A percentile compares a stretch with the other conserved stretches of the same genome.
These are phyloP conservation scores for Davidsoniella eucalypti DNA, from an alignment of 2,329 filamentous ascomycete species.

Conservation along the genomic window DNA sequence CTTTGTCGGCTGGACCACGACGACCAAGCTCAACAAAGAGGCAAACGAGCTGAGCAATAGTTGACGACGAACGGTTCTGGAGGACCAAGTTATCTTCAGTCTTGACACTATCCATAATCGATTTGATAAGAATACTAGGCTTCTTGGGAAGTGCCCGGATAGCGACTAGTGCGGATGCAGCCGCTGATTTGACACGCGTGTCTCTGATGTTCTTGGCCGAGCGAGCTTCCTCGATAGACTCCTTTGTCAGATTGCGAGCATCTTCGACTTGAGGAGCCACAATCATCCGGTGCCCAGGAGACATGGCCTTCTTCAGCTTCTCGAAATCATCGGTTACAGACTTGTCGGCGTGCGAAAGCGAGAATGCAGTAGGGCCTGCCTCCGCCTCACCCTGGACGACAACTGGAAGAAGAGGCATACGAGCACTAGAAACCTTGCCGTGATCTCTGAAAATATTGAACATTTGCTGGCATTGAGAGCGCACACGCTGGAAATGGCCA, in stretches of 20 bases:
- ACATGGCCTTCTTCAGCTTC: slow-evolving; percentile 71
- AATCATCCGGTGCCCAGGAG: slow-evolving; percentile 73
- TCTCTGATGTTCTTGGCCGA: slow-evolving; percentile 67
- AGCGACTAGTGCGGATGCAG: slow-evolving; percentile 77
- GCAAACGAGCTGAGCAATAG: slow-evolving; percentile 72
- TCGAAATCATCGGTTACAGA: slow-evolving; percentile 77
- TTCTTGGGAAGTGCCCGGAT: slow-evolving; percentile 83
- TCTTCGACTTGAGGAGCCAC: slow-evolving; percentile 65
- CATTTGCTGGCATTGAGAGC: slow-evolving; percentile 80
- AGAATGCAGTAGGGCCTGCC: slow-evolving; percentile 85
- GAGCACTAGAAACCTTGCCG: slow-evolving; percentile 59
- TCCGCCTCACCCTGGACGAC: slow-evolving; percentile 87
- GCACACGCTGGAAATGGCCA: slow-evolving; percentile 73
- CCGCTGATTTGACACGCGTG: slow-evolving; percentile 68
- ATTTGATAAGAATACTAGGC: slow-evolving; percentile 81
- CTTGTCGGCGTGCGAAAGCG: slow-evolving; percentile 72
- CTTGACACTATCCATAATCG: slow-evolving; percentile 96
- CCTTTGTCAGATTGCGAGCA: slow-evolving; percentile 51
- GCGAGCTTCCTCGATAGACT: slow-evolving; percentile 66
- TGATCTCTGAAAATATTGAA: slow-evolving; percentile 84
- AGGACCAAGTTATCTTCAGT: slow-evolving; percentile 81
- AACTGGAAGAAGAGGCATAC: slow-evolving; percentile 67
- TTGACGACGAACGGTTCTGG: slow-evolving; percentile 70
- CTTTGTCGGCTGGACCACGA: slow-evolving; percentile 79
- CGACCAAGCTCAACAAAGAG: slow-evolving; percentile 69